These are phyloP conservation scores for Blumeria hordei DNA, from an alignment of 2,329 filamentous ascomycete species.

Conservation along the genomic window DNA sequence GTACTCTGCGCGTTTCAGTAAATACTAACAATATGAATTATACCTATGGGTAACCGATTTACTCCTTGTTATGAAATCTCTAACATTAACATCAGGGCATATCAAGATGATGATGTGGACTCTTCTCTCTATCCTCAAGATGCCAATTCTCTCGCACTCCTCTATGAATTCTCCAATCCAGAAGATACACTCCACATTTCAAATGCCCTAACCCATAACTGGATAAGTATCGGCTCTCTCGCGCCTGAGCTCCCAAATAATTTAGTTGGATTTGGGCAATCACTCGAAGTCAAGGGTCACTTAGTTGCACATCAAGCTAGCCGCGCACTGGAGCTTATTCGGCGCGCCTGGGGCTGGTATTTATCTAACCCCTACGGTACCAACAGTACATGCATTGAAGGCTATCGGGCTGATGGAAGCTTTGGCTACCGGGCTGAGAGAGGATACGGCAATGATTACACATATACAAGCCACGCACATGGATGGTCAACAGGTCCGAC, in stretches of 20 bases:
- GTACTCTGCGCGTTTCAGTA: conserved; percentile 6
- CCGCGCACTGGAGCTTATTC: conserved; percentile 30
- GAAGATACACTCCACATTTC: conserved; percentile 18
- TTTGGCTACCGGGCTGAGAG: conserved; percentile 25
- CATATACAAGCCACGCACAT: conserved; percentile 24
- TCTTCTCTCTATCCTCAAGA: conserved; percentile 32
- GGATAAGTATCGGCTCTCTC: conserved; percentile 29
- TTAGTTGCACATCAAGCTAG: conserved; percentile 22
- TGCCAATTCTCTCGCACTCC: conserved; percentile 29
- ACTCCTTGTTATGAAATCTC: conserved; percentile 2
- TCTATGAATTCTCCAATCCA: conserved; percentile 9
- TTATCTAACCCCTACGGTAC: conserved; percentile 31
- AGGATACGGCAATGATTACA: conserved; percentile 24
- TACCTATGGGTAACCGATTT: conserved; percentile 6
- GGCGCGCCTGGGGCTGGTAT: conserved; percentile 35
- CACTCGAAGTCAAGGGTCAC: conserved; percentile 34
- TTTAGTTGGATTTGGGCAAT: conserved; percentile 31
- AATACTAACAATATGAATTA: conserved; percentile 8
- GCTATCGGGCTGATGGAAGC: conserved; percentile 28
- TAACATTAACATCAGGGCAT: conserved; percentile 7
- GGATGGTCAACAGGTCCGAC: conserved; percentile 26
- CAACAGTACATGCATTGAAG: conserved; percentile 32
- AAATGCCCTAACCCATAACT: conserved; percentile 14
- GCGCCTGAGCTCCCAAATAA: conserved; percentile 29
- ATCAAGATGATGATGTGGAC: conserved; percentile 20